A percentile compares a stretch with the other conserved stretches of the same genome.
Conservation (phyloP, 768 basidiomycete species). For the Serendipita vermifera region DNA sequence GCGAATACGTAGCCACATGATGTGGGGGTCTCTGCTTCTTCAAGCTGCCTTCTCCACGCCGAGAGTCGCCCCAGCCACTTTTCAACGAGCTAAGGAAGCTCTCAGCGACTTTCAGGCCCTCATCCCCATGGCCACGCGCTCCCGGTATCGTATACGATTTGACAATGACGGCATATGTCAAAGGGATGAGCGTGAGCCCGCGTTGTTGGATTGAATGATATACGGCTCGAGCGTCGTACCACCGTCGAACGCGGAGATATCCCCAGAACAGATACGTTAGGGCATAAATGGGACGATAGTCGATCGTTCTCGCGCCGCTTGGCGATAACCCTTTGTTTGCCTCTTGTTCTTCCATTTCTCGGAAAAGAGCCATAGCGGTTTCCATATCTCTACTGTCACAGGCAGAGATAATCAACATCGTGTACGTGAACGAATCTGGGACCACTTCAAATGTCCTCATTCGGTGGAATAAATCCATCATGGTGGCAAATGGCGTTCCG, state of each 20-base stretch:
- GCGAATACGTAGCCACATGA: no score
- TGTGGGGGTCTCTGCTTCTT: constrained; percentile 13
- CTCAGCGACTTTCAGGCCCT: constrained; percentile 48
- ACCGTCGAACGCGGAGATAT: constrained; percentile 45
- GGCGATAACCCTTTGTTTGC: constrained; percentile 18
- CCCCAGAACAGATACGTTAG: constrained; percentile 67
- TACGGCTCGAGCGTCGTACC: constrained; percentile 42
- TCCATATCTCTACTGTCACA: constrained; percentile 57
- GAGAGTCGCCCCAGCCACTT: no score
- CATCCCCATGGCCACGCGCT: constrained; percentile 33
- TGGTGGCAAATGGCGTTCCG: constrained; percentile 58
- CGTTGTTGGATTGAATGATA: constrained; percentile 59
- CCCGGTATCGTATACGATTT: constrained; percentile 45
- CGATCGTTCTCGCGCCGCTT: constrained; percentile 28
- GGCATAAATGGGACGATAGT: constrained; percentile 27
- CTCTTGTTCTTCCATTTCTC: constrained; percentile 41
- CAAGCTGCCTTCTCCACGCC: no score
- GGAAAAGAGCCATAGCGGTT: constrained; percentile 51
- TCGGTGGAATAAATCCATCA: constrained; percentile 44
- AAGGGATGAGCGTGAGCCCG: constrained; percentile 51
- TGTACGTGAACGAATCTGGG: constrained; percentile 54
- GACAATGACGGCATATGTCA: constrained; percentile 59
- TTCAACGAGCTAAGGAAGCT: no score
- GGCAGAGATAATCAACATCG: constrained; percentile 66
- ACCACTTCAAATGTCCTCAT: constrained; percentile 30